Evolutionary conservation across 371 early-diverging fungal genomes (phyloP), one percentile per base, ranked within the genome.

Genomic region (Syncephalastrum monosporum): DNA sequence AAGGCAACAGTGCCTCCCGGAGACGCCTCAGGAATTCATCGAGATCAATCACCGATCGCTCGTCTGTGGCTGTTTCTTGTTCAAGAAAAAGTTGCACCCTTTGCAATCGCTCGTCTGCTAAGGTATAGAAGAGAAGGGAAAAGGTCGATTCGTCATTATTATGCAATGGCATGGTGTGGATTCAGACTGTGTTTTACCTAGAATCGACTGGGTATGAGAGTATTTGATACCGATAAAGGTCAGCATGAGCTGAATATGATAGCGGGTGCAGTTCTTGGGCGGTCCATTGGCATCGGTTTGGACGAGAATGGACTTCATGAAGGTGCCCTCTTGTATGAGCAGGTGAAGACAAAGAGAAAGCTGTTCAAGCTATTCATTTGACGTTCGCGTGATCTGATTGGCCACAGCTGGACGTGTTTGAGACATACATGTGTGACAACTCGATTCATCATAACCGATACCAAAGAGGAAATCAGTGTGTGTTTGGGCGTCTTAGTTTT

Each of bases 211-310:
- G 15, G 52, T 44, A 46, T 68, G 68, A 19, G 60, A 23, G 52
- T 68, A 64, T 27, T 68, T 68, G 14, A 61, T 56, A n/a, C 63
- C 68, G 47, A 68, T 59, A 44, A 68, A 68, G 2, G 61, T 60
- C 6, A 68, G 58, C 42, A 64, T 47, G 14, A 60, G 57, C 24
- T 68, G 68, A 23, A 68, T 29, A 51, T 68, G 68, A 45, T 64
- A 60, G 14, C 43, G 51, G 7, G 61, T 68, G 50, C 63, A 66
- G 5, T 48, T 46, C 24, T 59, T 59, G 38, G 38, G 38, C 10
- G 38, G 38, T 33, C 38, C 38, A 33, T 10, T 33, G 7, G 12
- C 12, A 23, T 46, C 47, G n/a, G 47, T 15, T 7, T 46, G 13
- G 23, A 46, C 23, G 6, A 46, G 19, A 23, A 46, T 19, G 23